Conservation (phyloP, 2,329 filamentous ascomycete species). For the Zopfia rhizophila region DNA sequence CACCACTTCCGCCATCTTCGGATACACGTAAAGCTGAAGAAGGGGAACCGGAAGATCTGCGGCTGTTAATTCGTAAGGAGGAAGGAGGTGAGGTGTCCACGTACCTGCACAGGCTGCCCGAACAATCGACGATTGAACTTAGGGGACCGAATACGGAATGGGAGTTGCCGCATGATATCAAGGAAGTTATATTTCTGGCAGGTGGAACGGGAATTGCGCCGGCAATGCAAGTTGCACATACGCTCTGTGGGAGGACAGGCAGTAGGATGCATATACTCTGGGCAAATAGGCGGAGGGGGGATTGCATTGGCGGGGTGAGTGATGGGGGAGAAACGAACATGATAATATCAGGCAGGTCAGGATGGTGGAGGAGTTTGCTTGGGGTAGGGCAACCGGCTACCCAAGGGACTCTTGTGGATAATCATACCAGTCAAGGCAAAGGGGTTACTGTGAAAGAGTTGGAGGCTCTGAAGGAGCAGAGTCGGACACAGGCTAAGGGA, state of each 20-base stretch:
- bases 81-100: slow-evolving; percentile 84
- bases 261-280: slow-evolving; percentile 77
- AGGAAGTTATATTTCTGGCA: slow-evolving; percentile 81
- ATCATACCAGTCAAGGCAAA: slow-evolving; percentile 24
- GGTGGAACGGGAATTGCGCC: slow-evolving; percentile 94
- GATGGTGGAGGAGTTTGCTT: slow-evolving; percentile 43
- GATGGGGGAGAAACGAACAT: slow-evolving; percentile 47
- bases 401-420: slow-evolving; percentile 13
- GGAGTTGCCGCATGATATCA: slow-evolving; percentile 62
- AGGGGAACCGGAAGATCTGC: slow-evolving; percentile 58
- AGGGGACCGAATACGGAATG: slow-evolving; percentile 83
- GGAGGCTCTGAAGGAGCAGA: slow-evolving; percentile 65
- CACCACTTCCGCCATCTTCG: slow-evolving; percentile 75
- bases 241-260: slow-evolving; percentile 62
- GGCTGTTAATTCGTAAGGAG: slow-evolving; percentile 83
- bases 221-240: slow-evolving; percentile 80
- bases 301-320: slow-evolving; percentile 71
- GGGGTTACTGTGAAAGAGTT: slow-evolving; percentile 71
- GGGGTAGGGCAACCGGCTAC: slow-evolving; percentile 24
- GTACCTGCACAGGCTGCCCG: slow-evolving; percentile 75
- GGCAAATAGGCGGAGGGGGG: slow-evolving; percentile 76
- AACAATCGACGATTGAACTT: slow-evolving; percentile 75
- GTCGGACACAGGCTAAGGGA: slow-evolving; percentile 27
- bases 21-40: slow-evolving; percentile 41
- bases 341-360: slow-evolving; percentile 21